Percentiles rank a stretch among this genome's conserved stretches.
phyloP scores from a whole-genome alignment of 2,329 filamentous ascomycete genomes.

The Colletotrichum melonis region DNA sequence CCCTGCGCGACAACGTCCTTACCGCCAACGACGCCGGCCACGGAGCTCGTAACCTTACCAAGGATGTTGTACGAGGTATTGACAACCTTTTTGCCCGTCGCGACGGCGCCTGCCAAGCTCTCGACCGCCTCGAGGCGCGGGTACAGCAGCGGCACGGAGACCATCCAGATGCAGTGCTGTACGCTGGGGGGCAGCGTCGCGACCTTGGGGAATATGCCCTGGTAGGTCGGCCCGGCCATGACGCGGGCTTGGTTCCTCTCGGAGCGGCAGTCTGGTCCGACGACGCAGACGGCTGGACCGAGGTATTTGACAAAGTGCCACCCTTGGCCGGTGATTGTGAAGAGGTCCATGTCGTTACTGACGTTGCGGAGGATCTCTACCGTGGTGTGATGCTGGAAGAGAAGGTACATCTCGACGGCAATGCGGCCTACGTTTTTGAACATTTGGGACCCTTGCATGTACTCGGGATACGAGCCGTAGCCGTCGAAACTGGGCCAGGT shows the following conservation, averaged over 20 bases:
- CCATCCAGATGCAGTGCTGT: constrained; percentile 97
- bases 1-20: constrained; percentile 93
- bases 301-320: constrained; percentile 99
- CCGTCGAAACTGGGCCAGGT: constrained; percentile 81
- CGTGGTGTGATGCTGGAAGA: constrained; percentile 98
- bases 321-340: constrained; percentile 95
- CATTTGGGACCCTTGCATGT: constrained; percentile 97
- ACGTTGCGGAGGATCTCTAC: constrained; percentile 92
- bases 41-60: constrained; percentile 93
- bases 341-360: constrained; percentile 88
- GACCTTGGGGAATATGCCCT: constrained; percentile 96
- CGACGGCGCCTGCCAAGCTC: constrained; percentile 88
- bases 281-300: constrained; percentile 88
- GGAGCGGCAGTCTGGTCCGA: constrained; percentile 91
- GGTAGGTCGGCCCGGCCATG: constrained; percentile 95
- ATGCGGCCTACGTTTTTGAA: constrained; percentile 98
- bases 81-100: constrained; percentile 95
- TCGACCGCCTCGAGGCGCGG: constrained; percentile 92
- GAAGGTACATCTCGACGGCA: constrained; percentile 95
- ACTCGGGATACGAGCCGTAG: constrained; percentile 95
- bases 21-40: constrained; percentile 94
- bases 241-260: constrained; percentile 92
- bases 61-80: constrained; percentile 97
- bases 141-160: constrained; percentile 91
- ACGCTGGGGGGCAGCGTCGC: constrained; percentile 90